phyloP scores from a whole-genome alignment of 257 asterid genomes.

The Plantago major region DNA sequence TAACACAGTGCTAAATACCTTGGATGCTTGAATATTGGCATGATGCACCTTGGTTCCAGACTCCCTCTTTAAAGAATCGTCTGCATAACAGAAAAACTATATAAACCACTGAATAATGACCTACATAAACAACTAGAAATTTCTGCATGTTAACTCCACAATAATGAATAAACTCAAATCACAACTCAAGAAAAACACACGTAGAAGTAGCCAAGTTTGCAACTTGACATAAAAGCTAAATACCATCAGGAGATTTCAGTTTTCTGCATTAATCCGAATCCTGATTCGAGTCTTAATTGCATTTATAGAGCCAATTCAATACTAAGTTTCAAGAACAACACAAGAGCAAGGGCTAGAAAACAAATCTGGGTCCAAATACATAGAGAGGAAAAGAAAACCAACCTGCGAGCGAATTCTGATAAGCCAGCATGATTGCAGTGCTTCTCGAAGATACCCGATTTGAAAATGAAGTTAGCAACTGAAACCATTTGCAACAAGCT shows the following conservation, averaged over 20 bases:
- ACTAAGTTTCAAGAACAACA: background rate
- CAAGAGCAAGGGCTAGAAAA: background rate
- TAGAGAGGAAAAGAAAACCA: background rate
- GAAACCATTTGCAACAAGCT: no score
- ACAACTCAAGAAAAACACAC: background rate
- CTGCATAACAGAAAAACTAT: conserved; percentile 36
- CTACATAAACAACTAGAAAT: conserved; percentile 4
- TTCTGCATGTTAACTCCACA: background rate
- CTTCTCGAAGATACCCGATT: no score
- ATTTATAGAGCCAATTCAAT: no score
- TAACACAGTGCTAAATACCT: no score
- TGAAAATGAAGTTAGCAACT: no score
- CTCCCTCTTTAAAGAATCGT: conserved; percentile 80
- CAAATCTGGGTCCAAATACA: no score
- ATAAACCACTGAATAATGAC: background rate
- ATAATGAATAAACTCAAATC: background rate
- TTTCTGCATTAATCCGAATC: no score
- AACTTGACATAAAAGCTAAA: background rate
- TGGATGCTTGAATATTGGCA: conserved; percentile 91
- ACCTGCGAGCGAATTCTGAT: conserved; percentile 10
- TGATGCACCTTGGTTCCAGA: conserved; percentile 87
- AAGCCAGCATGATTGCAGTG: conserved; percentile 7
- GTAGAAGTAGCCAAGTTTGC: no score
- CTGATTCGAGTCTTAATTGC: no score
- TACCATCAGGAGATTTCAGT: background rate